A percentile compares a stretch with the other conserved stretches of the same genome.
Evolutionary conservation across 176 grass and related monocot species (phyloP).

Genomic region (Oryza glumipatula): DNA sequence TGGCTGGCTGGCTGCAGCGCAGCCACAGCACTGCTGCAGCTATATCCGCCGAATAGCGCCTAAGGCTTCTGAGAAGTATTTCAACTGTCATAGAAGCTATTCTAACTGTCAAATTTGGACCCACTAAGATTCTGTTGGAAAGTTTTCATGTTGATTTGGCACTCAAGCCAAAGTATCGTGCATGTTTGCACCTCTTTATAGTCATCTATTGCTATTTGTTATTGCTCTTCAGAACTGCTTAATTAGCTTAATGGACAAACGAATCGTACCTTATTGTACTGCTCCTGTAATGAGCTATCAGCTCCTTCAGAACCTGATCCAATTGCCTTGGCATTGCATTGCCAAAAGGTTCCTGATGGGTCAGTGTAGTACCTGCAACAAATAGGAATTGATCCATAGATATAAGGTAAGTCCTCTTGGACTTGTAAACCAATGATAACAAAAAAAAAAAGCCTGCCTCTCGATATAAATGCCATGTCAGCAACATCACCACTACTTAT

Average conservation of each 20-base stretch:
- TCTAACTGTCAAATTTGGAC: too few species aligned
- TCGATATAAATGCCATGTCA: neutral
- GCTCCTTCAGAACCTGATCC: slow-evolving; percentile 98
- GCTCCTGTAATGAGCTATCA: slow-evolving; percentile 95
- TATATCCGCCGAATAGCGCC: too few species aligned
- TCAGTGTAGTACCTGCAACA: slow-evolving; percentile 85
- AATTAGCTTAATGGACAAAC: neutral
- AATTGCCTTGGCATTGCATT: slow-evolving; percentile 95
- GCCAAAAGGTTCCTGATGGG: slow-evolving; percentile 96
- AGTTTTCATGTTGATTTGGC: slow-evolving; percentile 18
- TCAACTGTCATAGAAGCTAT: too few species aligned
- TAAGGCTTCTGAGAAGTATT: slow-evolving; percentile 11
- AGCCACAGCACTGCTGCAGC: too few species aligned
- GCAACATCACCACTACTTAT: neutral
- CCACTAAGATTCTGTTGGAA: too few species aligned
- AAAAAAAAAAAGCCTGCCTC: neutral
- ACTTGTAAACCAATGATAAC: neutral
- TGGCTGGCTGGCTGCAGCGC: too few species aligned
- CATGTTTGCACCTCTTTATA: neutral
- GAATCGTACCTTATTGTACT: slow-evolving; percentile 95
- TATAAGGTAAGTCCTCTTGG: too few species aligned
- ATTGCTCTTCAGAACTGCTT: neutral
- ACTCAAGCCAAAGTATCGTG: neutral
- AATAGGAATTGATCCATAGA: neutral
- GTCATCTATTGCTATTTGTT: neutral